Percentiles rank a stretch among this genome's conserved stretches.
Conservation (phyloP, 148 eudicot species). For the Agrostemma githago region DNA sequence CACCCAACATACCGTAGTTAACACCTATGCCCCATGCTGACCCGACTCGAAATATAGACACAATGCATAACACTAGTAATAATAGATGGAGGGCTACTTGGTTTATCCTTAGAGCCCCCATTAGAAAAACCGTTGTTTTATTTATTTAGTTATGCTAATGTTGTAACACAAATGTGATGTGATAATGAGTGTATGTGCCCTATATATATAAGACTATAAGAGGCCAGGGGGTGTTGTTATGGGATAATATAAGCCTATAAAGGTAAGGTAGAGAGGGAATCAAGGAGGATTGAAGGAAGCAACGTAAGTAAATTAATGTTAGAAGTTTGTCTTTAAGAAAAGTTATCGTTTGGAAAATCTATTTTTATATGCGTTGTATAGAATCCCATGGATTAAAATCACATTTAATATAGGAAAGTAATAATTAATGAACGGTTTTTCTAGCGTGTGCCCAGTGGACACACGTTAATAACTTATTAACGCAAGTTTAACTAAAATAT, state of each 20-base stretch:
- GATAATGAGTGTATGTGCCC: not conserved
- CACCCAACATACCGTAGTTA: constrained; percentile 61
- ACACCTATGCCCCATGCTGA: constrained; percentile 44
- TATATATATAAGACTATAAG: constrained; percentile 12
- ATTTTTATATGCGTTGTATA: not conserved
- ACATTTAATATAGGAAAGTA: not conserved
- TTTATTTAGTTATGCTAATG: not conserved
- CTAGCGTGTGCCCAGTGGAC: too few relatives aligned
- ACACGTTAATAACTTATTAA: too few relatives aligned
- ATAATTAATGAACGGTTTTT: too few relatives aligned
- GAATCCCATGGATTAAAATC: not conserved
- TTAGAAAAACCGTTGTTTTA: not conserved
- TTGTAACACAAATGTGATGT: not conserved
- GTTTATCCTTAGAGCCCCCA: not conserved
- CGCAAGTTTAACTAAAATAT: too few relatives aligned
- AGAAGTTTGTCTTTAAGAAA: not conserved
- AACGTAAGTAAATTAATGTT: not conserved
- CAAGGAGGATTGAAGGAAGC: constrained; percentile 8
- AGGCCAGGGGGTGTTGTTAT: not conserved
- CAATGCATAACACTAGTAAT: not conserved
- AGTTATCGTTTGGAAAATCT: not conserved
- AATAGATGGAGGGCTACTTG: not conserved
- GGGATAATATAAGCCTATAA: not conserved
- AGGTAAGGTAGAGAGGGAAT: constrained; percentile 17
- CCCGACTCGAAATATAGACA: not conserved